Evolutionary conservation across 306 rosid genomes (phyloP).

Genomic region (Nissolia schottii): DNA sequence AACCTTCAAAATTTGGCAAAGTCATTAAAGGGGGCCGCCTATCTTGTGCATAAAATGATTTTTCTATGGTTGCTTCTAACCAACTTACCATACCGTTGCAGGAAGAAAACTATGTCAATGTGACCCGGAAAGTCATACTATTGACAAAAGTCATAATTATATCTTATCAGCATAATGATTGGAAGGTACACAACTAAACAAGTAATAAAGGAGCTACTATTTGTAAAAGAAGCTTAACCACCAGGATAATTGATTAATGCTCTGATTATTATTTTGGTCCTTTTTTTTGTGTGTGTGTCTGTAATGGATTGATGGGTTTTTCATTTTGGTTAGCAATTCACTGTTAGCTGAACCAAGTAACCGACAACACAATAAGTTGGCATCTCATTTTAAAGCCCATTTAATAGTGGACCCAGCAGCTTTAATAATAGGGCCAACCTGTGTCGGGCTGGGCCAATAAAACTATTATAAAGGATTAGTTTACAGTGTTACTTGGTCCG

Average conservation of each 20-base stretch:
- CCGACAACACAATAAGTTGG: neutral
- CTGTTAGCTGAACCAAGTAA: neutral
- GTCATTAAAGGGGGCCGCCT: conserved; percentile 6
- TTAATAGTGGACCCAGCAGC: neutral
- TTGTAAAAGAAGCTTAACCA: neutral
- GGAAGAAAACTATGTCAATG: neutral
- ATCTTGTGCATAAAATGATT: conserved; percentile 14
- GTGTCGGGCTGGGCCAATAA: neutral
- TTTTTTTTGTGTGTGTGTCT: too few relatives aligned
- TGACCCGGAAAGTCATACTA: neutral
- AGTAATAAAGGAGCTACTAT: neutral
- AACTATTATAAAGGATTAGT: neutral
- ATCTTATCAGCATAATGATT: neutral
- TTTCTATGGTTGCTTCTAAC: conserved; percentile 26
- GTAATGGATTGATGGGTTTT: too few relatives aligned
- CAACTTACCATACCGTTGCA: neutral
- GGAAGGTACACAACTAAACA: neutral
- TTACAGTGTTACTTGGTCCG: neutral
- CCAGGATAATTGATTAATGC: neutral
- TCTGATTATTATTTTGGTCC: neutral
- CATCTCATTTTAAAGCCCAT: neutral
- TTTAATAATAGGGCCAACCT: neutral
- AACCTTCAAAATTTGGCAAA: conserved; percentile 32
- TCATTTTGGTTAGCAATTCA: neutral
- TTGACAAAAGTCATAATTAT: neutral